These are phyloP conservation scores for Colletotrichum sp. DNA, from an alignment of 2,329 filamentous ascomycete genomes.

Conservation along the genomic window DNA sequence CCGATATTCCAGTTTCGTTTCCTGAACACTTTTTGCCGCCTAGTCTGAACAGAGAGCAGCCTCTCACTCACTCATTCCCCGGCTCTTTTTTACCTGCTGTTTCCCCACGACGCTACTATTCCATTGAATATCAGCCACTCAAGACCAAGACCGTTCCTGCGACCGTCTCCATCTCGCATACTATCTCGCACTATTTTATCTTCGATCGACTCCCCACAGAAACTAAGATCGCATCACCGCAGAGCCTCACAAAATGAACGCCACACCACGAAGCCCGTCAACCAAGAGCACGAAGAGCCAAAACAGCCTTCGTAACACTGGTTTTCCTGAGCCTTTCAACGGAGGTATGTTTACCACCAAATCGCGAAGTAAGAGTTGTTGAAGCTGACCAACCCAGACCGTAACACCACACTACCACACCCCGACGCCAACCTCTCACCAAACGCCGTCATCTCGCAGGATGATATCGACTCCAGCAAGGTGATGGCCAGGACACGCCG, in stretches of 20 bases:
- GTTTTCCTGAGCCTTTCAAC: constrained; percentile 57
- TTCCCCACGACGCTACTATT: neutral
- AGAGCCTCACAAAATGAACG: constrained; percentile 15
- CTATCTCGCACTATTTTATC: neutral
- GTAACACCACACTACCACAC: constrained; percentile 67
- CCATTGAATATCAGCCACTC: constrained; percentile 1
- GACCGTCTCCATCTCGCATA: neutral
- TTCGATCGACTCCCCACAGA: constrained; percentile 1
- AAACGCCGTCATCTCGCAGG: constrained; percentile 60
- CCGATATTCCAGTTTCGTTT: neutral
- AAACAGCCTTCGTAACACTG: constrained; percentile 41
- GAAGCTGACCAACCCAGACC: constrained; percentile 33
- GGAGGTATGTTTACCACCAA: constrained; percentile 38
- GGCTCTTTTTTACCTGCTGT: neutral
- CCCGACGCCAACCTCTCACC: constrained; percentile 65
- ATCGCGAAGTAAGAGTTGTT: rapidly evolving
- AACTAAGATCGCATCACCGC: constrained; percentile 11
- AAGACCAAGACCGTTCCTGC: neutral
- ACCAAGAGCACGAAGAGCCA: constrained; percentile 14
- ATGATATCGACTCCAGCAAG: constrained; percentile 52
- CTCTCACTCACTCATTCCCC: neutral
- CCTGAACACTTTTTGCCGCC: neutral
- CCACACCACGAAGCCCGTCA: constrained; percentile 13
- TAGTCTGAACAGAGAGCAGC: constrained; percentile 3
- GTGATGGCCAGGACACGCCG: constrained; percentile 48